Percentiles rank a stretch among this genome's conserved stretches.
These are phyloP conservation scores for Magnaporthiopsis poae DNA, from an alignment of 2,329 filamentous ascomycete species.

Conservation along the genomic window DNA sequence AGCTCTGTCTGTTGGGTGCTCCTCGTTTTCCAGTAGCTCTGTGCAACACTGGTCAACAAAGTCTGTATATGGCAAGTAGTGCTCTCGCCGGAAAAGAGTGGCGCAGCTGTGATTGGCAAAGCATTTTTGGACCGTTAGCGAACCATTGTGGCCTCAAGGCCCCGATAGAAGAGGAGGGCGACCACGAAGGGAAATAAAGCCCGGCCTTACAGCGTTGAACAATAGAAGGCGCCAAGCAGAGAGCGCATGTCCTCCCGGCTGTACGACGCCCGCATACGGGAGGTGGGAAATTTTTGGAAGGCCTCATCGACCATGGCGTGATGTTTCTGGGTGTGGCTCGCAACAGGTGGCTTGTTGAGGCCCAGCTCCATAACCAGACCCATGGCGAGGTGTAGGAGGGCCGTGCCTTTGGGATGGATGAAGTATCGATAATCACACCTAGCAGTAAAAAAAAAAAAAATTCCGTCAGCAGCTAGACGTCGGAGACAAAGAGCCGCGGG, in stretches of 20 bases:
- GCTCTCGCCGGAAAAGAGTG: slow-evolving; percentile 23
- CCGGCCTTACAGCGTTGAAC: slow-evolving; percentile 23
- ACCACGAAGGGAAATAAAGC: background rate
- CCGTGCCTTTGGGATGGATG: slow-evolving; percentile 26
- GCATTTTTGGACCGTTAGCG: background rate
- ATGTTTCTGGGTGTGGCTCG: slow-evolving; percentile 15
- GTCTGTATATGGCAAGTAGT: slow-evolving; percentile 21
- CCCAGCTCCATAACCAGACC: slow-evolving; percentile 29
- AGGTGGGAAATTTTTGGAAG: slow-evolving; percentile 14
- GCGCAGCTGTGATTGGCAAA: slow-evolving; percentile 14
- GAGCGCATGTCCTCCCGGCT: slow-evolving; percentile 29
- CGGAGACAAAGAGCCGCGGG: background rate
- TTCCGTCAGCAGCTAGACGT: background rate
- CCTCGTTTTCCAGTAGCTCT: slow-evolving; percentile 17
- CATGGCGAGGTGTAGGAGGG: slow-evolving; percentile 28
- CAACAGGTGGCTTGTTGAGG: slow-evolving; percentile 22
- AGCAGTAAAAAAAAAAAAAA: background rate
- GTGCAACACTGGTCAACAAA: slow-evolving; percentile 27
- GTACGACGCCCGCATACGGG: slow-evolving; percentile 15
- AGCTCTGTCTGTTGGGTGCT: slow-evolving; percentile 23
- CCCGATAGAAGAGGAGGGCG: background rate
- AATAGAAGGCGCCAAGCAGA: slow-evolving; percentile 30
- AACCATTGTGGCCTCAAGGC: background rate
- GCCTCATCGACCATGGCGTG: slow-evolving; percentile 25
- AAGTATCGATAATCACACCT: slow-evolving; percentile 32